Evolutionary conservation across 768 basidiomycete species (phyloP).

Genomic region (Termitomyces sp.): DNA sequence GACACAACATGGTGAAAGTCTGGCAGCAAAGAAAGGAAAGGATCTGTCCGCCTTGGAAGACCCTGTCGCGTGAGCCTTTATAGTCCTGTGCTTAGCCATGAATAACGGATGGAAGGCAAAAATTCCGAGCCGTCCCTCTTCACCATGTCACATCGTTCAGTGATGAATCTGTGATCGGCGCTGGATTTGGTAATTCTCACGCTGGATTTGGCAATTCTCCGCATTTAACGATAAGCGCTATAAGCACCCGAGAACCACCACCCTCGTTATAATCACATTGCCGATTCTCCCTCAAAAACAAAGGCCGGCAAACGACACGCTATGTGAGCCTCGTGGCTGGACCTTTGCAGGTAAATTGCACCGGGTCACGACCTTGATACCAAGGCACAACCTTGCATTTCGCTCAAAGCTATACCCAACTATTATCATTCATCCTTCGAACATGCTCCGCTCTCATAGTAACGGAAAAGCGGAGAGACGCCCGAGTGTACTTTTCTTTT

Average conservation of each 20-base stretch:
- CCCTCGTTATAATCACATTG: slow-evolving; percentile 30
- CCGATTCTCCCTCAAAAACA: slow-evolving; percentile 3
- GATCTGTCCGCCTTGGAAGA: neutral
- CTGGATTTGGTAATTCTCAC: slow-evolving; percentile 6
- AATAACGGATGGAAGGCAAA: slow-evolving; percentile 16
- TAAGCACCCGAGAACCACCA: too few species aligned
- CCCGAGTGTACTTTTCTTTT: slow-evolving; percentile 6
- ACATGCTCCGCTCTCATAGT: slow-evolving; percentile 9
- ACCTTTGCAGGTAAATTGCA: neutral
- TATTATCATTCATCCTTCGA: slow-evolving; percentile 8
- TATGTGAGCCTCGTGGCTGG: slow-evolving; percentile 2
- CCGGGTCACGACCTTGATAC: neutral
- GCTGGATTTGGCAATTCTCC: slow-evolving; percentile 4
- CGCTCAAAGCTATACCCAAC: neutral
- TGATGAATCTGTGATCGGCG: slow-evolving; percentile 15
- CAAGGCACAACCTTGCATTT: neutral
- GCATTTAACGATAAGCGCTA: neutral
- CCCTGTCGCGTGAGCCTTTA: slow-evolving; percentile 12
- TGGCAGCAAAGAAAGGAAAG: neutral
- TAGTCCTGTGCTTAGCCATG: slow-evolving; percentile 15
- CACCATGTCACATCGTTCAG: slow-evolving; percentile 19
- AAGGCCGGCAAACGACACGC: slow-evolving; percentile 2
- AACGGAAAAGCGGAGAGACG: slow-evolving; percentile 6
- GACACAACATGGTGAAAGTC: slow-evolving; percentile 7
- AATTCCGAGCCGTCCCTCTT: slow-evolving; percentile 15